These are phyloP conservation scores for Pyrenophora teres DNA, from an alignment of 2,329 filamentous ascomycete genomes.

Conservation along the genomic window DNA sequence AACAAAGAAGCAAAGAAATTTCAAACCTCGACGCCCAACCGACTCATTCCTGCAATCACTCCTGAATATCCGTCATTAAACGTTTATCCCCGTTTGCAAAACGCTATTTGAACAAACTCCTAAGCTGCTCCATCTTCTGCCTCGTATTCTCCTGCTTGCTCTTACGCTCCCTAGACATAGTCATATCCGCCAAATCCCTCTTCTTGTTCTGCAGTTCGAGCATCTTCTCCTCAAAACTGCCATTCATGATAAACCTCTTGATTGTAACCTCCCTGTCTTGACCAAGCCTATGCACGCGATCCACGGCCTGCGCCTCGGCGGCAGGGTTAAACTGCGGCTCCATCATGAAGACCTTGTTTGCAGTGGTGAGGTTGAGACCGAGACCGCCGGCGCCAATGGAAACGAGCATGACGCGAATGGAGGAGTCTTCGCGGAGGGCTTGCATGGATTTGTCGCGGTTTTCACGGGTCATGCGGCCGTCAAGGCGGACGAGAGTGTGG, in stretches of 20 bases:
- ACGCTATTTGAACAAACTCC: conserved; percentile 57
- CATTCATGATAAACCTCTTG: conserved; percentile 84
- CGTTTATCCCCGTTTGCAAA: too few species aligned
- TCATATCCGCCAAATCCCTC: conserved; percentile 84
- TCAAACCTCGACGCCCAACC: too few species aligned
- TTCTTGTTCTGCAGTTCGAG: conserved; percentile 88
- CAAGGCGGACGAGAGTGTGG: conserved; percentile 78
- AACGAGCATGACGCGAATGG: conserved; percentile 80
- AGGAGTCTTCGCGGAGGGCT: conserved; percentile 72
- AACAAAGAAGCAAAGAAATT: too few species aligned
- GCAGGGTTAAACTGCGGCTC: conserved; percentile 98
- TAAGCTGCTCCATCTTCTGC: conserved; percentile 66
- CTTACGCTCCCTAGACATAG: conserved; percentile 56
- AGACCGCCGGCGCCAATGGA: conserved; percentile 92
- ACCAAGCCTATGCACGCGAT: conserved; percentile 70
- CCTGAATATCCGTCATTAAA: too few species aligned
- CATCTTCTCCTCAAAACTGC: conserved; percentile 95
- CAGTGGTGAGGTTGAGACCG: conserved; percentile 86
- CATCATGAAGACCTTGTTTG: conserved; percentile 92
- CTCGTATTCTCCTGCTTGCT: conserved; percentile 66
- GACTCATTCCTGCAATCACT: too few species aligned
- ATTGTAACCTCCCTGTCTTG: conserved; percentile 90
- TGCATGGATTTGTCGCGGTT: conserved; percentile 77
- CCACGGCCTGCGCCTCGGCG: conserved; percentile 90
- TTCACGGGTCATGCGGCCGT: conserved; percentile 81